A percentile compares a stretch with the other conserved stretches of the same genome.
Conservation (phyloP, 139 green algal genomes). For the Gonium pectorale region DNA sequence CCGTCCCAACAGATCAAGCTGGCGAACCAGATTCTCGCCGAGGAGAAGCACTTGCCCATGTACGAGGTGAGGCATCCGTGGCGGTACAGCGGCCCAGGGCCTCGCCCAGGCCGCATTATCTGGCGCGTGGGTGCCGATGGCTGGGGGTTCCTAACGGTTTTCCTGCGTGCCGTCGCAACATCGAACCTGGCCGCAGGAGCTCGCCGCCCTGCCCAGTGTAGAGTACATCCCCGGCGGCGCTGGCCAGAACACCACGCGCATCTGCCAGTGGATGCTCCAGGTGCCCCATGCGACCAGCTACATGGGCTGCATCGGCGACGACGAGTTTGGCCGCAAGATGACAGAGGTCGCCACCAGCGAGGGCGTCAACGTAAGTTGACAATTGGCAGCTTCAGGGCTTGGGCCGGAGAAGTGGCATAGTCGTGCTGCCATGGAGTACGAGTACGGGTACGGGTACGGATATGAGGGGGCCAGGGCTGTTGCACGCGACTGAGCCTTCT, state of each 20-base stretch:
- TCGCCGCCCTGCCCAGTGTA: constrained; percentile 81
- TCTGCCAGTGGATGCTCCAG: constrained; percentile 99
- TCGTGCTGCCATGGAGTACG: no score
- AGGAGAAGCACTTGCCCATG: constrained; percentile 96
- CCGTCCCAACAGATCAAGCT: constrained; percentile 84
- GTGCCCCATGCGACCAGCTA: constrained; percentile 87
- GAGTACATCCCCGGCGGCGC: constrained; percentile 98
- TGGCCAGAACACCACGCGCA: constrained; percentile 96
- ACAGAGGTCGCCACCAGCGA: constrained; percentile 74
- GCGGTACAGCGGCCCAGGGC: no score
- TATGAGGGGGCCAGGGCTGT: no score
- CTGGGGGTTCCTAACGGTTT: no score
- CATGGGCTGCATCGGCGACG: constrained; percentile 97
- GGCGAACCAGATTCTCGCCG: constrained; percentile 97
- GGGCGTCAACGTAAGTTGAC: constrained; percentile 83
- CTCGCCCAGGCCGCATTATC: no score
- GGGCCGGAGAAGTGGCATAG: no score
- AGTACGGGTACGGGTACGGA: no score
- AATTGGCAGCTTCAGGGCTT: no score
- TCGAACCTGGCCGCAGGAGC: constrained; percentile 69
- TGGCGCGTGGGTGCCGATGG: no score
- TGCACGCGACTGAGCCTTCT: no score
- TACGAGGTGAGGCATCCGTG: constrained; percentile 84
- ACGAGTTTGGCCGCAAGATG: constrained; percentile 93
- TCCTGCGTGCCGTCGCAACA: no score